Percentiles rank a stretch among this genome's conserved stretches.
Conservation (phyloP, 768 basidiomycete genomes). For the Naganishia onofrii region DNA sequence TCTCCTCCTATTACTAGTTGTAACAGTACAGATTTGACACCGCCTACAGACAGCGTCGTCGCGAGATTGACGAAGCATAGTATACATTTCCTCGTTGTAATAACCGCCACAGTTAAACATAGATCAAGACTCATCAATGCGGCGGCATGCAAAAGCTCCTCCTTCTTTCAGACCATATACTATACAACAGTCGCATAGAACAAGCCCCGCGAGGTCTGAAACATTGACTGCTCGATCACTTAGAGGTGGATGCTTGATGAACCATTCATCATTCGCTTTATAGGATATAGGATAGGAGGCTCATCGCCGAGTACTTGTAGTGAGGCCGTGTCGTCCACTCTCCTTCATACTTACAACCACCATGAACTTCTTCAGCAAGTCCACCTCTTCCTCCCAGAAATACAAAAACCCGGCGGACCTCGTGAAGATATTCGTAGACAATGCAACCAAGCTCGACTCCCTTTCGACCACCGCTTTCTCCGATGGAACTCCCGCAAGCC, state of each 20-base stretch:
- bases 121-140: not conserved
- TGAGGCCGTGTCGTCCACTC: too few species aligned
- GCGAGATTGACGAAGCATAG: too few species aligned
- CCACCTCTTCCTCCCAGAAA: conserved; percentile 63
- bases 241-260: not conserved
- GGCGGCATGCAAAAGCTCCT: too few species aligned
- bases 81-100: too few species aligned
- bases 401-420: conserved; percentile 82
- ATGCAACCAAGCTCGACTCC: conserved; percentile 71
- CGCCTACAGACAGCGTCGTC: too few species aligned
- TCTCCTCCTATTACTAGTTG: too few species aligned
- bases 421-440: conserved; percentile 74
- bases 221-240: conserved; percentile 3
- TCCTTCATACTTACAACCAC: too few species aligned
- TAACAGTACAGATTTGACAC: too few species aligned
- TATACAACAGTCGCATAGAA: not conserved
- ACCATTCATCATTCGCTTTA: not conserved
- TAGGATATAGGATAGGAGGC: too few species aligned
- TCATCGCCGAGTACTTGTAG: too few species aligned
- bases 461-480: conserved; percentile 59
- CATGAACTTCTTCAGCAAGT: conserved; percentile 80
- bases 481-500: not conserved
- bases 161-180: too few species aligned
- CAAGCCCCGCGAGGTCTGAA: conserved; percentile 1
- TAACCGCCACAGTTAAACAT: not conserved